These are phyloP conservation scores for Hippophae tibetana DNA, from an alignment of 306 rosid genomes.

Conservation along the genomic window DNA sequence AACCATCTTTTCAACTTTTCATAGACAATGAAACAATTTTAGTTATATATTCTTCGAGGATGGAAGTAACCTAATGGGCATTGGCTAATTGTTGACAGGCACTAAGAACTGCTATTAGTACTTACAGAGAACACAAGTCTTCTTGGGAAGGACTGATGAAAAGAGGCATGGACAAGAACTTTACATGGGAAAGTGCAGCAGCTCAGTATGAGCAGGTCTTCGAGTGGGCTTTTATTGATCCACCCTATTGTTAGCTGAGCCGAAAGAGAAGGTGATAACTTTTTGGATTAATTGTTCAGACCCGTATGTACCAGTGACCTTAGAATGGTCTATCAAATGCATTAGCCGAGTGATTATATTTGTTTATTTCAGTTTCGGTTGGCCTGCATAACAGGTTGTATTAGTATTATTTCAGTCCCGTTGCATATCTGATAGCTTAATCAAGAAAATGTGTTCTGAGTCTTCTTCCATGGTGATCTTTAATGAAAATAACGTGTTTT, in stretches of 20 bases:
- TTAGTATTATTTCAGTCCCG: no score
- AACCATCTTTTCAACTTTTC: neutral
- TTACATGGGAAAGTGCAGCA: slow-evolving; percentile 75
- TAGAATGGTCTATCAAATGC: no score
- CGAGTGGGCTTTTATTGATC: slow-evolving; percentile 58
- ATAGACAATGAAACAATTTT: neutral
- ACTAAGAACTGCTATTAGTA: slow-evolving; percentile 38
- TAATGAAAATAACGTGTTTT: no score
- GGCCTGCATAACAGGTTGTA: no score
- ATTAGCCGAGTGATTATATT: no score
- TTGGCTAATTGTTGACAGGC: slow-evolving; percentile 33
- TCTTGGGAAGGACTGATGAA: slow-evolving; percentile 73
- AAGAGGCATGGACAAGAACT: slow-evolving; percentile 65
- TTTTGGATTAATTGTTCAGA: no score
- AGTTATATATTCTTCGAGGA: neutral
- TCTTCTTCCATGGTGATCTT: no score
- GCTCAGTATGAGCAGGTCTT: slow-evolving; percentile 60
- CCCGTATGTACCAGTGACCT: no score
- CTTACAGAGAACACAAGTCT: slow-evolving; percentile 49
- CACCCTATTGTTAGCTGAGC: slow-evolving; percentile 47
- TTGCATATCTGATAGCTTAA: no score
- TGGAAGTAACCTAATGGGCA: neutral
- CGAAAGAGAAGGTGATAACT: neutral
- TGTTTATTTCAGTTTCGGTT: no score
- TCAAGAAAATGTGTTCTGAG: no score